These are phyloP conservation scores for Dendrobium huoshanense DNA, from an alignment of 106 monocot genomes.

Conservation along the genomic window DNA sequence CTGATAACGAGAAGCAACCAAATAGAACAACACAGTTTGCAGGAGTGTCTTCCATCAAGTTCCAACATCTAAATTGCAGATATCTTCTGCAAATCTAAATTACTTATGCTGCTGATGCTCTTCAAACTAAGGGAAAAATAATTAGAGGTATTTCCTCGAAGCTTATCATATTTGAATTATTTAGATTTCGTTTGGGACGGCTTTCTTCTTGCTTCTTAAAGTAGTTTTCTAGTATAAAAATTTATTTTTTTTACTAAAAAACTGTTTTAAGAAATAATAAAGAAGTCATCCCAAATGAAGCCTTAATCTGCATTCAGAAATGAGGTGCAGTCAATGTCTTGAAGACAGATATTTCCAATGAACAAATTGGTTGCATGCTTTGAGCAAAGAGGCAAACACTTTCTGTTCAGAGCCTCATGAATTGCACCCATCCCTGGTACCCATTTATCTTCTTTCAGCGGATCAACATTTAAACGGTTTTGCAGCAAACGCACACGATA, in stretches of 20 bases:
- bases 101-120: neutral
- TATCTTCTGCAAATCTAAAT: too few species aligned
- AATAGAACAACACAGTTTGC: neutral
- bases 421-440: conserved; percentile 72
- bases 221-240: too few species aligned
- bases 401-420: conserved; percentile 88
- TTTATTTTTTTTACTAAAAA: too few species aligned
- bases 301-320: conserved; percentile 45
- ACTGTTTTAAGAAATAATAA: too few species aligned
- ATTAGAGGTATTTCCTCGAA: neutral
- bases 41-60: neutral
- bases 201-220: too few species aligned
- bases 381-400: conserved; percentile 72
- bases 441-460: conserved; percentile 79
- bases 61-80: neutral
- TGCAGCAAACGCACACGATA: conserved; percentile 84
- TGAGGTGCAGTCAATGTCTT: conserved; percentile 81
- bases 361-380: conserved; percentile 78
- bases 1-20: neutral
- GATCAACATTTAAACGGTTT: conserved; percentile 86
- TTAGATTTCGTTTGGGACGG: neutral
- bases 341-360: conserved; percentile 65
- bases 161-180: neutral
- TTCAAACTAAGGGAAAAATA: neutral
- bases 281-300: too few species aligned